Conservation (phyloP, 2,329 filamentous ascomycete species). For the Achaetomium macrosporum region DNA sequence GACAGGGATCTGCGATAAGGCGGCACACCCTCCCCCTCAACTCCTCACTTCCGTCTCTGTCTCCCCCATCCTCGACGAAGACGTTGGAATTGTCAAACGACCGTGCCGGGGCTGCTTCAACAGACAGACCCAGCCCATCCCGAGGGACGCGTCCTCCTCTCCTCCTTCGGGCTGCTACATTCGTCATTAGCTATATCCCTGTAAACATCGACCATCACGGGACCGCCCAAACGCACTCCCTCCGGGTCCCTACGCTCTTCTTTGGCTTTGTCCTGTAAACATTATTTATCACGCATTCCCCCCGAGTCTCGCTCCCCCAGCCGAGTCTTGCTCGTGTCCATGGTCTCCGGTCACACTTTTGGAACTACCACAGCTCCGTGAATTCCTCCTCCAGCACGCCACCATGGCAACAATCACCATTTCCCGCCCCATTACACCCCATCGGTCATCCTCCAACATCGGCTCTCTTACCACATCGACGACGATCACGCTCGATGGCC, state of each 20-base stretch:
- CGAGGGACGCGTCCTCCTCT: neutral
- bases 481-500: conserved; percentile 33
- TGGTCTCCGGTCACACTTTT: neutral
- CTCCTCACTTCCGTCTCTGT: neutral
- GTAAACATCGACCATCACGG: too few relatives aligned
- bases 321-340: neutral
- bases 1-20: conserved; percentile 26
- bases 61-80: neutral
- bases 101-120: conserved; percentile 4
- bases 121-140: conserved; percentile 1
- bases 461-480: conserved; percentile 25
- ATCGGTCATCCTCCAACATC: conserved; percentile 25
- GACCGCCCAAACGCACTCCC: too few relatives aligned
- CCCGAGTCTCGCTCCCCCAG: too few relatives aligned
- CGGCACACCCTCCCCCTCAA: conserved; percentile 13
- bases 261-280: too few relatives aligned
- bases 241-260: too few relatives aligned
- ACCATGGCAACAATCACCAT: conserved; percentile 53
- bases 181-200: too few relatives aligned
- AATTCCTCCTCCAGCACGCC: neutral
- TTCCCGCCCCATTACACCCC: conserved; percentile 30
- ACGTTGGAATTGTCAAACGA: neutral
- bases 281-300: too few relatives aligned
- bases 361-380: neutral
- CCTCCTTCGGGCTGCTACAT: too few relatives aligned